These are phyloP conservation scores for Trypanosoma cruzi DNA, from an alignment of 208 protist genomes.

Conservation along the genomic window DNA sequence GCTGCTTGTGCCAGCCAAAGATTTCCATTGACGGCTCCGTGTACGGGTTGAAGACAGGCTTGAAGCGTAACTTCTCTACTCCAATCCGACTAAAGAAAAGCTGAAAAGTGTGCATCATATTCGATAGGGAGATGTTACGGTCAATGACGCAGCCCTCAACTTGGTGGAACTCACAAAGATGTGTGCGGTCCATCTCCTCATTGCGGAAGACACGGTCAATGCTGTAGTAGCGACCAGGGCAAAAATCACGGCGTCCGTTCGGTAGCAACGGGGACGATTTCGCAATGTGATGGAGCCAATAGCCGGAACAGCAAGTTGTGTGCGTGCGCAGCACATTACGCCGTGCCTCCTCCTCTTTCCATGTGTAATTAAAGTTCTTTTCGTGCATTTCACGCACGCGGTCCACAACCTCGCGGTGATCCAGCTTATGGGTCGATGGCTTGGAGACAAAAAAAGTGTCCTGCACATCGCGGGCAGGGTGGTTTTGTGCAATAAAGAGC, in stretches of 20 bases:
- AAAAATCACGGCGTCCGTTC: slow-evolving; percentile 87
- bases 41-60: slow-evolving; percentile 99
- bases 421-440: slow-evolving; percentile 50
- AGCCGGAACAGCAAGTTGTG: slow-evolving; percentile 99
- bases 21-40: slow-evolving; percentile 99
- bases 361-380: slow-evolving; percentile 93
- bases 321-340: slow-evolving; percentile 99
- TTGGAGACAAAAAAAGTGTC: slow-evolving; percentile 99
- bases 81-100: slow-evolving; percentile 98
- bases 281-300: slow-evolving; percentile 96
- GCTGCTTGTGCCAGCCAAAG: slow-evolving; percentile 96
- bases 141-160: slow-evolving; percentile 99
- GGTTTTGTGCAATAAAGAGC: slow-evolving; percentile 99
- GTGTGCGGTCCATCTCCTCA: slow-evolving; percentile 99
- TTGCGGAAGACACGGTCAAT: slow-evolving; percentile 99
- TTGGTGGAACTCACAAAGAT: slow-evolving; percentile 99
- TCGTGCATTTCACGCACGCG: slow-evolving; percentile 95
- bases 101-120: slow-evolving; percentile 99
- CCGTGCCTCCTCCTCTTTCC: slow-evolving; percentile 93
- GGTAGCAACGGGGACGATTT: slow-evolving; percentile 49
- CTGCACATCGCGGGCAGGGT: slow-evolving; percentile 99
- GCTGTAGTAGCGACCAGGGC: slow-evolving; percentile 98
- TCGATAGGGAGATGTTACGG: slow-evolving; percentile 95
- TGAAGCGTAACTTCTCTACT: slow-evolving; percentile 98
- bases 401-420: slow-evolving; percentile 91